Percentiles rank a stretch among this genome's conserved stretches.
These are phyloP conservation scores for Trypanosoma cruzi DNA, from an alignment of 208 protist genomes.

Conservation along the genomic window DNA sequence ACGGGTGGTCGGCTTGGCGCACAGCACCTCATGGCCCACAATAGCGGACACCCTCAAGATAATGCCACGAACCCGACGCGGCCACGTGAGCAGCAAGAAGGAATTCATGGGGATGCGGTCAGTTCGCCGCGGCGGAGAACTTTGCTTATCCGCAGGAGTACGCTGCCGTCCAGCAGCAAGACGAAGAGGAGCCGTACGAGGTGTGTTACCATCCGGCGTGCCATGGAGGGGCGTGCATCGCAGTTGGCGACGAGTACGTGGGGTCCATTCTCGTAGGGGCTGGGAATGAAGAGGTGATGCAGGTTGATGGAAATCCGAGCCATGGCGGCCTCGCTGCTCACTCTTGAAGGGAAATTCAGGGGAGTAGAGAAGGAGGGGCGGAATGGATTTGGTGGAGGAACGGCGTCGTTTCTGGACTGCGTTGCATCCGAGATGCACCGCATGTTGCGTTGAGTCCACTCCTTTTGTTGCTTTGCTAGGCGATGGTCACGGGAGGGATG, in stretches of 20 bases:
- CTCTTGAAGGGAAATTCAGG: background rate
- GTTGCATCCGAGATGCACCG: no score
- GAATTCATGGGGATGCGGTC: background rate
- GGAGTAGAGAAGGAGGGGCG: background rate
- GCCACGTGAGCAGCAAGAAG: background rate
- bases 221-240: background rate
- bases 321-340: background rate
- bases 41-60: conserved; percentile 16
- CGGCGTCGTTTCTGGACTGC: no score
- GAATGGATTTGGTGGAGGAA: no score
- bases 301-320: background rate
- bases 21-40: background rate
- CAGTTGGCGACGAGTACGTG: conserved; percentile 27
- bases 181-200: conserved; percentile 1
- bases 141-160: conserved; percentile 2
- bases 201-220: background rate
- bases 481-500: no score
- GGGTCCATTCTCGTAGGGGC: background rate
- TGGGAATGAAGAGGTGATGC: background rate
- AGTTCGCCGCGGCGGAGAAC: background rate
- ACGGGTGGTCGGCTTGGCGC: conserved; percentile 9
- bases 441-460: no score
- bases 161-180: background rate
- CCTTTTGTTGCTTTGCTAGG: no score
- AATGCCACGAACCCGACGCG: background rate